Evolutionary conservation across 202 grass and related monocot species (phyloP), one percentile per base, ranked within the genome.

Genomic region (Bolboschoenoplectus hybrid): DNA sequence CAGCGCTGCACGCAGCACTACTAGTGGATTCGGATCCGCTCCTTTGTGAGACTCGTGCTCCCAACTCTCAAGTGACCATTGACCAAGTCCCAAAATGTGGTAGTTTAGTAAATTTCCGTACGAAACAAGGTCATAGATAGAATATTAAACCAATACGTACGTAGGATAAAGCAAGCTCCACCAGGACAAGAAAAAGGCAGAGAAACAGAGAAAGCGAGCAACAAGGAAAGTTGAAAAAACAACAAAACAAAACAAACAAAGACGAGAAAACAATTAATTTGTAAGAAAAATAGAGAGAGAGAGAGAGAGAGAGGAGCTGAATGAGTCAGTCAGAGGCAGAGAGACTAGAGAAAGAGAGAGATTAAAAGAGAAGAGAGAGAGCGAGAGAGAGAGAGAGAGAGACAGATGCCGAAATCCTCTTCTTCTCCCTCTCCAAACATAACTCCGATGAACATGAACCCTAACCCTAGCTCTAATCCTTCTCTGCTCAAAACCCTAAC

Each of bases 381-480:
- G 7, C 3, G 45, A 39, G 35, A 1, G 50, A 39, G 49, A 39
- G 4, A 53, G 32, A 73, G 12, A 69, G 5, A 51, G 62, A 52
- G 26, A 45, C 85, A 84, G 80, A 98, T 96, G 97, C 97, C 93
- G 82, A 92, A 98, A 88, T 91, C 80, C 55, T 90, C 93, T 17
- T 91, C 97, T 50, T 91, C 97, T 50, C 89, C 86, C 63, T 91
- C 89, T 51, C 93, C 91, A 75, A 94, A 81, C 82, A 76, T 98
- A 87, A 89, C 90, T 86, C 74, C 97, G 63, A 98, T 98, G 96
- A 98, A 92, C 82, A 98, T 98, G 97, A 98, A 94, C 81, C 88
- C 96, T 66, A 81, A 87, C 90, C 84, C 92, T 87, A 89, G 79
- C 66, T 84, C 86, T 86, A 92, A 87, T 85, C 81, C 92, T 26